Base-by-base conservation (phyloP, 2,329 filamentous ascomycete genomes). In the Penicillium sp. region DNA sequence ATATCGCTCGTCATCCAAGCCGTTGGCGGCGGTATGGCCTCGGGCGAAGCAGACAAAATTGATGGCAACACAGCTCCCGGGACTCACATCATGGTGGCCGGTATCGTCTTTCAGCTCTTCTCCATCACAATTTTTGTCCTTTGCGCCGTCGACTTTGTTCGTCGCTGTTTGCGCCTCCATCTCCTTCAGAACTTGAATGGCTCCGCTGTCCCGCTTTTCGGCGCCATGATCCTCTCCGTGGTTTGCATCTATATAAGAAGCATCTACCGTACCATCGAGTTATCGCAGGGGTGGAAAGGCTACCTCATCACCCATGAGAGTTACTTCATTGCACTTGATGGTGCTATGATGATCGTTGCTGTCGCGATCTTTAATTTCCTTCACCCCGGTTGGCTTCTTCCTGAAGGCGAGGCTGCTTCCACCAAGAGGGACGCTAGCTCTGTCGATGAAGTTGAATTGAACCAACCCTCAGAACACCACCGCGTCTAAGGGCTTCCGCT, bases 21-120 rank as follows among this genome's bases (percentile, higher is more conserved):
- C 28, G 73, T 79, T 7, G 83, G 83, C 26, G 83, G 83, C 24
- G 82, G 78, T 21, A 65, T 84, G 21, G 79, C 79, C n/a, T 76
- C 76, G 36, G 60, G 42, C 18, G 70, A 64, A 54, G 79, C 80
- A 2, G 76, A 77, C 19, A 63, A 75, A 2, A 74, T 76, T 14
- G 63, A 67, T 28, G 82, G 81, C 33, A 60, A 75, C 42, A 82
- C 79, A 56, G 63, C 75, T 14, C 70, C 69, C 8, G 81, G 78
- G 31, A 79, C 81, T 26, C 63, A 81, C 60, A 71, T 80, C 52
- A 78, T 81, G 65, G 75, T 83, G 42, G 79, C 78, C 2, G 84
- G 84, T 10, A 79, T 87, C 19, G 73, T 79, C 19, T 77, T 86
- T 51, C 84, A 87, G 62, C 80, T 87, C 39, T 74, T 76, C 49